Evolutionary conservation across 495 filamentous ascomycete species (phyloP).

Genomic region (Penicillium bialowiezense): DNA sequence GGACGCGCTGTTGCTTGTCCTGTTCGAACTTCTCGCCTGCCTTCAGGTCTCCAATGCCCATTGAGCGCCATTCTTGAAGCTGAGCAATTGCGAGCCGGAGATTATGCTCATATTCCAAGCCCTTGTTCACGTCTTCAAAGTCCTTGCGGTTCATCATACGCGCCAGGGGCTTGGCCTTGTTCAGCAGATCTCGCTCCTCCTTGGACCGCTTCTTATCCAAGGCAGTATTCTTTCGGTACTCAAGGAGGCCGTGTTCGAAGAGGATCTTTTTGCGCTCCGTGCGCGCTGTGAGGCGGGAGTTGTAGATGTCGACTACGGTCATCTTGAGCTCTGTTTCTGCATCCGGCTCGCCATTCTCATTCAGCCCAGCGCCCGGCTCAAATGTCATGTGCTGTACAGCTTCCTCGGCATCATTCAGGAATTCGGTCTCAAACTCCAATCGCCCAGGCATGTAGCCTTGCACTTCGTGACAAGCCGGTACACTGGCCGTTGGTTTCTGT

Average conservation of each 20-base stretch:
- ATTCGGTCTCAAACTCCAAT: conserved; percentile 96
- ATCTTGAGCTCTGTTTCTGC: conserved; percentile 96
- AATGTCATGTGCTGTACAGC: conserved; percentile 98
- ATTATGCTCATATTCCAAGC: conserved; percentile 84
- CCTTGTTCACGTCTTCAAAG: conserved; percentile 80
- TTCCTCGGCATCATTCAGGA: conserved; percentile 96
- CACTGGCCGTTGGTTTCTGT: conserved; percentile 90
- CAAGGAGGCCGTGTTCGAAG: conserved; percentile 88
- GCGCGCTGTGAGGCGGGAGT: conserved; percentile 82
- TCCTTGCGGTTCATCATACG: conserved; percentile 94
- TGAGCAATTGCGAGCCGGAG: conserved; percentile 85
- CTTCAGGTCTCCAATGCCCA: conserved; percentile 77
- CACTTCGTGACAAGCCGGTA: conserved; percentile 94
- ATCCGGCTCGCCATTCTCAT: conserved; percentile 80
- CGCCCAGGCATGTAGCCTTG: conserved; percentile 98
- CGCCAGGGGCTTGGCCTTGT: conserved; percentile 93
- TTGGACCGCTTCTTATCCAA: conserved; percentile 93
- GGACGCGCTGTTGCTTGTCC: conserved; percentile 77
- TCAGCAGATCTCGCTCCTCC: conserved; percentile 84
- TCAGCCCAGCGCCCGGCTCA: conserved; percentile 89
- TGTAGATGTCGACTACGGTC: conserved; percentile 98
- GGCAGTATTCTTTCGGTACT: conserved; percentile 85
- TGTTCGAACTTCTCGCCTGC: conserved; percentile 92
- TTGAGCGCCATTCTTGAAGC: conserved; percentile 89
- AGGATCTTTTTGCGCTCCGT: conserved; percentile 97